Percentiles rank a stretch among this genome's conserved stretches.
phyloP scores from a whole-genome alignment of 2,329 filamentous ascomycete genomes.

The Calonectria leucothoes region DNA sequence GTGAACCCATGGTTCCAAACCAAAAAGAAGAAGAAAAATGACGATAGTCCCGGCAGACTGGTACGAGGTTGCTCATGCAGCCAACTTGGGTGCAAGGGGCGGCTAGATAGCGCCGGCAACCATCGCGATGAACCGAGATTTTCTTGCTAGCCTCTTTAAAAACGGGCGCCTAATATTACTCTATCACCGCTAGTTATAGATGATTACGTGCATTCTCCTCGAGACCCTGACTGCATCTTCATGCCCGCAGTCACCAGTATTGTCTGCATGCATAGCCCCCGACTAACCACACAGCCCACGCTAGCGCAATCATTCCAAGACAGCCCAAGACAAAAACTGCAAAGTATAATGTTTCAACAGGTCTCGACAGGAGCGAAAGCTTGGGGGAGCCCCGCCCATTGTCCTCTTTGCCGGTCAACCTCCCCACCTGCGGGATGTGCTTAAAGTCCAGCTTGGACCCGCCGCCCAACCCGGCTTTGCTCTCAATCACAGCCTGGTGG shows the following conservation, averaged over 20 bases:
- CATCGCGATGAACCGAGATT: too few relatives aligned
- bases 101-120: too few relatives aligned
- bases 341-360: not conserved
- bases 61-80: too few relatives aligned
- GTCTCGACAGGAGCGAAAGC: not conserved
- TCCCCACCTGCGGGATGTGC: not conserved
- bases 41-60: too few relatives aligned
- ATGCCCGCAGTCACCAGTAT: not conserved
- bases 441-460: not conserved
- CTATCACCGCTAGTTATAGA: too few relatives aligned
- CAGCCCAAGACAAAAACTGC: not conserved
- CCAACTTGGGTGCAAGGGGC: too few relatives aligned
- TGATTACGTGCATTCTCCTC: too few relatives aligned
- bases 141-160: too few relatives aligned
- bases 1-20: too few relatives aligned
- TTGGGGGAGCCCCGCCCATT: not conserved
- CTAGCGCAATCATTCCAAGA: not conserved
- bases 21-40: too few relatives aligned
- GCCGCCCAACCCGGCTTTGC: not conserved
- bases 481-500: constrained; percentile 31
- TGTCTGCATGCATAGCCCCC: not conserved
- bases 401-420: not conserved
- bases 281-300: not conserved
- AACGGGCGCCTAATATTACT: too few relatives aligned
- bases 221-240: not conserved